Evolutionary conservation across 2,329 filamentous ascomycete species (phyloP), one percentile per base, ranked within the genome.

Genomic region (Pseudogymnoascus sp.): DNA sequence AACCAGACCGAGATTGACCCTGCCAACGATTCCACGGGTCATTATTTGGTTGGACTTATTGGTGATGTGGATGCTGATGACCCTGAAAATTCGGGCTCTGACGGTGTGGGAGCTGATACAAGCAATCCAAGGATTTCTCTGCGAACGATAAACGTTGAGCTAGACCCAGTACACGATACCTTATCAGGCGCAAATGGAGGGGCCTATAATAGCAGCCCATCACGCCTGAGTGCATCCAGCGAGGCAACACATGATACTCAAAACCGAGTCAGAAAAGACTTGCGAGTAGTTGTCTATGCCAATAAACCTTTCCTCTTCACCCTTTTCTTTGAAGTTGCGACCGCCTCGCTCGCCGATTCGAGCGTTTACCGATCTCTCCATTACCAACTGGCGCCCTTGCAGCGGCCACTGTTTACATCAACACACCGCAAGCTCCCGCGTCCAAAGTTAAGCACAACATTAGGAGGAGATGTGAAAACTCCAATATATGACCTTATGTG

Each of bases 261-360:
- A 66, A 81, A 84, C 66, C 74, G 76, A 63, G 83, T 81, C 70
- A 83, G 82, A 69, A 78, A 79, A 63, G 84, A 81, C 67, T 73
- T 92, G 42, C 83, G 87, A 0, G 86, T 90, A 1, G 82, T 92
- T 5, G 82, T 92, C 59, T 92, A 92, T 70, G 82, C 87, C 52
- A 85, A 86, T 72, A 83, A 82, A 23, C 90, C 90, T 0, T 93
- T 93, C 73, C 82, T 93, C 58, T 92, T 90, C 72, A 83, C 87
- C 1, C 87, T 94, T 64, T 77, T 94, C 3, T 93, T 93, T 72
- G 75, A 82, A 58, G 76, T 82, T 42, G 79, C 79, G 55, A 87
- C 87, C 5, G 79, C 83, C 61, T 82, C 84, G 1, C 73, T 87
- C 1, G 80, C 80, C 3, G 81, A 78, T 72, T 77, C 82, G n/a